Base-by-base conservation (phyloP, 1,284 basidiomycete genomes). In the Entoloma clypeatum region DNA sequence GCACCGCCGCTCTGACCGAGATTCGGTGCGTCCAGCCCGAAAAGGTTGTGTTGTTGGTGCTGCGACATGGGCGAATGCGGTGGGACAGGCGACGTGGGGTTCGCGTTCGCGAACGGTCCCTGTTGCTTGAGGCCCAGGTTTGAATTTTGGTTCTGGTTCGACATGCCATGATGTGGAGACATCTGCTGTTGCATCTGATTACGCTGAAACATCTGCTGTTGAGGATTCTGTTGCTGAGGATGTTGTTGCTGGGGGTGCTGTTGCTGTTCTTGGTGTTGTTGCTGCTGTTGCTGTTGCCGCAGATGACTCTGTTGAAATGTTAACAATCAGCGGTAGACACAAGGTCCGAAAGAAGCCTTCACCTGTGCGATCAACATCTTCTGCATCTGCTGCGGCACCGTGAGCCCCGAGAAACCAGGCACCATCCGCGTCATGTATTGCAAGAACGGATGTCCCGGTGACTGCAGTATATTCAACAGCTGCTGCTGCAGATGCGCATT, bases 291-390 rank as follows among this genome's bases (percentile, higher is more conserved):
- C 31, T 58, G 50, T 36, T 39, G 33, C 32, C 39, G 38, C 16
- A 43, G 36, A 13, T 43, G 43, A 14, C 44, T 44, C 25, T n/a
- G n/a, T n/a, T 58, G 36, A 21, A 24, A 13, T 42, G 40, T 21
- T n/a, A 2, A 36, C 16, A 37, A 40, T 36, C 39, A 44, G 10
- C n/a, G 37, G 33, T 28, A 33, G 38, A 16, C 38, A 44, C 9
- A 29, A 42, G 26, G 14, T 22, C 25, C 28, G 18, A 43, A 18
- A 37, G 17, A 49, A 44, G 50, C 35, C 48, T 23, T n/a, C n/a
- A 82, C 79, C 65, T 77, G 76, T 16, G 75, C 56, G 43, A 61
- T 49, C 30, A 74, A 59, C 62, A 86, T 67, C 52, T 68, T 74
- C 54, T 79, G 76, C 47, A 85, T 53, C 59, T 86, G 81, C 49